These are phyloP conservation scores for Helichrysum umbraculigerum DNA, from an alignment of 129 eudicot genomes.

Conservation along the genomic window DNA sequence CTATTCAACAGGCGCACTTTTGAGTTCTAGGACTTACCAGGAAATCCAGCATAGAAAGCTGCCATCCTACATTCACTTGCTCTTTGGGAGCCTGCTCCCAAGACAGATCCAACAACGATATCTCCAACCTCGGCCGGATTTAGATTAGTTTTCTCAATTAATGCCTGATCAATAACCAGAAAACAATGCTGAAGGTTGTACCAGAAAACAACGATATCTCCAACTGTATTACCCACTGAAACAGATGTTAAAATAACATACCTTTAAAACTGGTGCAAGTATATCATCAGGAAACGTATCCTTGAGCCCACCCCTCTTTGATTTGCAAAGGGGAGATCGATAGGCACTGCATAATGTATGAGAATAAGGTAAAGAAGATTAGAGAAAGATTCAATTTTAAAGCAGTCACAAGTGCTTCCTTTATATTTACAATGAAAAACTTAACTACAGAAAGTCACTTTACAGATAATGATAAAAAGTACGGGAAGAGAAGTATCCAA, in stretches of 20 bases:
- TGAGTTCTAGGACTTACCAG: constrained; percentile 49
- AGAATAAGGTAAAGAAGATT: background rate
- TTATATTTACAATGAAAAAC: background rate
- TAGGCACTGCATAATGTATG: constrained; percentile 54
- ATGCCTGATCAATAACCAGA: constrained; percentile 47
- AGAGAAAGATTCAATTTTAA: background rate
- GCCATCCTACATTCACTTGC: constrained; percentile 98
- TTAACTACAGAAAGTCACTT: background rate
- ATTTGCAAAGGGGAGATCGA: constrained; percentile 83
- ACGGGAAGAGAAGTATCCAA: background rate
- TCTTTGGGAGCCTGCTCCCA: constrained; percentile 93
- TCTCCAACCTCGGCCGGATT: constrained; percentile 95
- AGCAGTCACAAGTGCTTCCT: background rate
- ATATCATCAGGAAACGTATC: constrained; percentile 96
- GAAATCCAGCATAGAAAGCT: constrained; percentile 98
- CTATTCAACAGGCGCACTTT: constrained; percentile 36
- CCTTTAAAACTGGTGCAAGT: constrained; percentile 92
- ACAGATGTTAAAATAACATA: constrained; percentile 16
- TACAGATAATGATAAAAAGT: background rate
- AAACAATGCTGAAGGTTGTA: background rate
- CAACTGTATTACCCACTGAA: background rate
- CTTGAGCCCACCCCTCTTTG: constrained; percentile 93
- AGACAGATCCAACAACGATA: constrained; percentile 88
- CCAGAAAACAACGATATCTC: background rate
- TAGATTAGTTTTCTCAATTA: constrained; percentile 84